Conservation (phyloP, 768 basidiomycete species). For the Leucocoprinus sp. region DNA sequence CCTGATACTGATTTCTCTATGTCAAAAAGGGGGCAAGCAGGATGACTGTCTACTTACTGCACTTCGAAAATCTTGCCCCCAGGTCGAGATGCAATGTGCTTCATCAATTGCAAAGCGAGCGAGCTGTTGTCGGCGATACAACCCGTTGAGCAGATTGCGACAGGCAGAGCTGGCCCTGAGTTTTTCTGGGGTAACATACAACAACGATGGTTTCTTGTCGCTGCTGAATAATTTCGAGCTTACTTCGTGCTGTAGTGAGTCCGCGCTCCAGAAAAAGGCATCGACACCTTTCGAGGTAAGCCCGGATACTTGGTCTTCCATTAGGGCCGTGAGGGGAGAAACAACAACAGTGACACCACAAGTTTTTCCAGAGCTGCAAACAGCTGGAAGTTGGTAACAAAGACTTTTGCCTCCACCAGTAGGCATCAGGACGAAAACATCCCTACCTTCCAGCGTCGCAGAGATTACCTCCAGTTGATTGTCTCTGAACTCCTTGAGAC, state of each 20-base stretch:
- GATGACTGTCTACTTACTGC: conserved; percentile 39
- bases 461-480: conserved; percentile 87
- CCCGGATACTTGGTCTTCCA: conserved; percentile 79
- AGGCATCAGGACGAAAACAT: conserved; percentile 94
- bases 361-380: conserved; percentile 64
- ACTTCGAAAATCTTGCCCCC: conserved; percentile 93
- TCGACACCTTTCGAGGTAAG: conserved; percentile 58
- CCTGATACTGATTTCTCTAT: conserved; percentile 47
- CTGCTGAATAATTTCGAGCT: conserved; percentile 34
- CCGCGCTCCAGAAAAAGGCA: conserved; percentile 62
- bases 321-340: conserved; percentile 81
- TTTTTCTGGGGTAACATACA: conserved; percentile 93
- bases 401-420: conserved; percentile 91
- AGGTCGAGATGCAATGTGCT: conserved; percentile 89
- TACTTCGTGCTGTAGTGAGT: conserved; percentile 32
- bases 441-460: conserved; percentile 68
- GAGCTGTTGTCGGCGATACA: conserved; percentile 50
- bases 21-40: not conserved
- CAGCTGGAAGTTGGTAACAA: conserved; percentile 85
- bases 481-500: conserved; percentile 56
- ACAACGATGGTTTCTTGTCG: conserved; percentile 47
- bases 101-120: conserved; percentile 95
- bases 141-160: conserved; percentile 41
- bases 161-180: conserved; percentile 55
- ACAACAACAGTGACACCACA: conserved; percentile 84